Evolutionary conservation across 2,329 filamentous ascomycete genomes (phyloP).

Genomic region (Fusarium robinianum): DNA sequence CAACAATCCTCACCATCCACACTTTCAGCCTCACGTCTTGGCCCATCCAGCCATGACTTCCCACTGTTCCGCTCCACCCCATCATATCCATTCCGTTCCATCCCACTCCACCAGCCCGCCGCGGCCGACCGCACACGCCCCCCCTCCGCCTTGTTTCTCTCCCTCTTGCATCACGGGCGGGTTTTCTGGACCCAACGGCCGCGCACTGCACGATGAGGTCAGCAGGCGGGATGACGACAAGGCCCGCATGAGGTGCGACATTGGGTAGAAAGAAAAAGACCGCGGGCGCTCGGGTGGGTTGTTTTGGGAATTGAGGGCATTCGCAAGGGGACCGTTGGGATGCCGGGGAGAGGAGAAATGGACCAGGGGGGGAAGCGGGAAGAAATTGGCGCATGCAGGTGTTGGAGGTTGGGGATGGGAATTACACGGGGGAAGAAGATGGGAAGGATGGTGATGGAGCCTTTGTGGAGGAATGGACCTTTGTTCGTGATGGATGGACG

Average conservation of each 20-base stretch:
- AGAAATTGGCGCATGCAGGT: constrained; percentile 12
- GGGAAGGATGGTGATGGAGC: constrained; percentile 12
- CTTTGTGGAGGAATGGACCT: no score
- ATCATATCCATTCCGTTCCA: no score
- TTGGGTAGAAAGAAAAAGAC: no score
- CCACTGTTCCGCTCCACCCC: constrained; percentile 8
- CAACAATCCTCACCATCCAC: constrained; percentile 2
- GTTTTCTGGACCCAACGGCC: background rate
- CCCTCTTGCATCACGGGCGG: background rate
- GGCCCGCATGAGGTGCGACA: constrained; percentile 1
- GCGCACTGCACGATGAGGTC: constrained; percentile 38
- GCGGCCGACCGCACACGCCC: no score
- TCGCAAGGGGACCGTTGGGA: constrained; percentile 14
- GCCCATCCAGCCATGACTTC: constrained; percentile 11
- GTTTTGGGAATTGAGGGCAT: background rate
- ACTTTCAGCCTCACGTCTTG: constrained; percentile 1
- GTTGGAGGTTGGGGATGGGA: constrained; percentile 8
- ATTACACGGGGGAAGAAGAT: constrained; percentile 10
- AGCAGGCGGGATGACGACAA: constrained; percentile 37
- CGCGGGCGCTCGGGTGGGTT: constrained; percentile 5
- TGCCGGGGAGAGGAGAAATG: constrained; percentile 1
- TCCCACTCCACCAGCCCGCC: no score
- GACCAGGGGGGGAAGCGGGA: background rate
- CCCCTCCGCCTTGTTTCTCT: background rate
- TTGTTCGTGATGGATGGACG: no score